phyloP scores from a whole-genome alignment of 495 filamentous ascomycete genomes.

The Zalerion maritima region DNA sequence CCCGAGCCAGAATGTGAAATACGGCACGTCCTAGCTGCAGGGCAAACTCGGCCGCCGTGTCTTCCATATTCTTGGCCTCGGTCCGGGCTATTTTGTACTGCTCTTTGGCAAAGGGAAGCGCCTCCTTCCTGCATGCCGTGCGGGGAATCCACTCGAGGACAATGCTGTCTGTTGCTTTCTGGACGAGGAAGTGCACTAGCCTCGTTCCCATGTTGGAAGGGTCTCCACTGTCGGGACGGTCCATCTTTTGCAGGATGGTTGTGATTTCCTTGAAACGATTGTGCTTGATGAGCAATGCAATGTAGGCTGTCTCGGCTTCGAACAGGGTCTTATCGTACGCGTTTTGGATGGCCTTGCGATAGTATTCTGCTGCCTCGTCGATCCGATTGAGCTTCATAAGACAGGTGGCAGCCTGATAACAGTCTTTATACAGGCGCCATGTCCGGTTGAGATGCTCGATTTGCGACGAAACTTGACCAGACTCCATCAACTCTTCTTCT shows the following conservation, averaged over 20 bases:
- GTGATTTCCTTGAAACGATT: conserved; percentile 2
- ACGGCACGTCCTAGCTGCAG: conserved; percentile 3
- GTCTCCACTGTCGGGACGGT: background rate
- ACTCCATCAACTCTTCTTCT: conserved; percentile 1
- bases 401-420: conserved; percentile 1
- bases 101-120: background rate
- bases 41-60: conserved; percentile 1
- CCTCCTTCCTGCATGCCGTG: conserved; percentile 1
- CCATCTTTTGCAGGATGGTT: conserved; percentile 2
- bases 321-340: conserved; percentile 1
- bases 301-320: conserved; percentile 1
- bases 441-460: background rate
- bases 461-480: background rate
- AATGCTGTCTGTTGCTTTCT: background rate
- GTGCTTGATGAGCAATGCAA: conserved; percentile 2
- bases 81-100: conserved; percentile 1
- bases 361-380: conserved; percentile 2
- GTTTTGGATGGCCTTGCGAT: conserved; percentile 3
- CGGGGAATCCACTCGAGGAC: conserved; percentile 4
- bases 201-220: background rate
- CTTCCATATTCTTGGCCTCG: background rate
- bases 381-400: background rate
- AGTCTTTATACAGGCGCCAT: conserved; percentile 5
- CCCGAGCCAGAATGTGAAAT: background rate
- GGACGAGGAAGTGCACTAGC: conserved; percentile 1